Evolutionary conservation across 768 basidiomycete species (phyloP), one percentile per base, ranked within the genome.

Genomic region (Tricholoma hemisulphureum): DNA sequence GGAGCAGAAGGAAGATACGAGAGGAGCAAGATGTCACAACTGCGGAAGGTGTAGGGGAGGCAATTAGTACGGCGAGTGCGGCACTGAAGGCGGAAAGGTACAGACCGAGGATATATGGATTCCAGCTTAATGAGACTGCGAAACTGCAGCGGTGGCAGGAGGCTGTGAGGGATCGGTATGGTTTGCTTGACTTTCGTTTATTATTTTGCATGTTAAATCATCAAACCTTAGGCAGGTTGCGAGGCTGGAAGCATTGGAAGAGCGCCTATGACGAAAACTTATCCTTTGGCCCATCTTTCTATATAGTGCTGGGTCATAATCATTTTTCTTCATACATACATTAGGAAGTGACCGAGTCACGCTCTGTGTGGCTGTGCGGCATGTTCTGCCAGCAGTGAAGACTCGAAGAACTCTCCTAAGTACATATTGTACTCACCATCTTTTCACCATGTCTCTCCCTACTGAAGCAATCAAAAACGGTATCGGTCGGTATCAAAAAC

Each of bases 71-170:
- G 2, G 87, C 93, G 10, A 80, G 76, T 43, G 91, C 85, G 2
- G 95, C 95, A 7, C 66, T 91, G 56, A 96, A 96, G 75, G 92
- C 93, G 24, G 97, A 98, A 69, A 72, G 93, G 63, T 95, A 97
- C 71, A 80, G 91, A 54, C 95, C 96, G 29, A 86, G 87, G 68
- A 95, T 98, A 53, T 98, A 98, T 73, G 97, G 97, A 1, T 99
- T 99, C 82, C 93, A 95, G 73, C 77, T 98, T 32, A 84, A 98
- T 67, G 97, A 98, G 77, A 87, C 84, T 58, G 96, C 96, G 16
- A 95, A 89, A 72, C 73, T 97, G 63, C 90, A 95, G 69, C 79
- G 95, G 65, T 99, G 97, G 97, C 93, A 98, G 72, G 93, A 94
- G 74, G 95, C 93, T 3, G 83, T 89, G 34, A 76, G 96, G 54